Evolutionary conservation across 176 grass and related monocot species (phyloP).

Genomic region (Cenchrus americanus): DNA sequence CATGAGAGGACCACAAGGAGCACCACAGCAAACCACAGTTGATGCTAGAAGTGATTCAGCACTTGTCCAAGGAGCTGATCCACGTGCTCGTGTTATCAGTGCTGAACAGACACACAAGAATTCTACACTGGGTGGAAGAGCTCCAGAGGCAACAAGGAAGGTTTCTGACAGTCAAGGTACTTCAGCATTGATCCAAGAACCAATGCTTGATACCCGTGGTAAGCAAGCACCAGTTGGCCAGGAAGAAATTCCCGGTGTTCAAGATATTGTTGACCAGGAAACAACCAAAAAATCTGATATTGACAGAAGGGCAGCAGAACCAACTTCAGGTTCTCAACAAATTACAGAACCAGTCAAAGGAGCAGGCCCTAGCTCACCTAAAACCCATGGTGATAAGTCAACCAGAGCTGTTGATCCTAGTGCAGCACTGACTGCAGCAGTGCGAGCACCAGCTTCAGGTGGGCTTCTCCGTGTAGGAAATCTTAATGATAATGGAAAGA

Average conservation of each 20-base stretch:
- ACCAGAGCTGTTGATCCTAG: slow-evolving; percentile 24
- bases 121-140: slow-evolving; percentile 3
- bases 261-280: not conserved
- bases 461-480: not conserved
- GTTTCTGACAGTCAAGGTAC: not conserved
- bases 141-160: not conserved
- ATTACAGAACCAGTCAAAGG: slow-evolving; percentile 19
- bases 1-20: slow-evolving; percentile 1
- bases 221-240: slow-evolving; percentile 11
- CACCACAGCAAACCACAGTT: not conserved
- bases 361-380: not conserved
- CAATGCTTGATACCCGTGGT: not conserved
- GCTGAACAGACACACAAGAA: slow-evolving; percentile 14
- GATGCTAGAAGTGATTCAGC: slow-evolving; percentile 8
- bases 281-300: not conserved
- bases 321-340: slow-evolving; percentile 29
- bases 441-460: slow-evolving; percentile 30
- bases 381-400: slow-evolving; percentile 8
- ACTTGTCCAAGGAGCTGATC: not conserved
- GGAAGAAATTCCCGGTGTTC: slow-evolving; percentile 3
- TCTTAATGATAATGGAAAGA: slow-evolving; percentile 20
- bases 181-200: slow-evolving; percentile 11
- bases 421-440: not conserved
- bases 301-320: slow-evolving; percentile 18
- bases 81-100: not conserved